Conservation (phyloP, 2,329 filamentous ascomycete genomes). For the Penicillium sp. region DNA sequence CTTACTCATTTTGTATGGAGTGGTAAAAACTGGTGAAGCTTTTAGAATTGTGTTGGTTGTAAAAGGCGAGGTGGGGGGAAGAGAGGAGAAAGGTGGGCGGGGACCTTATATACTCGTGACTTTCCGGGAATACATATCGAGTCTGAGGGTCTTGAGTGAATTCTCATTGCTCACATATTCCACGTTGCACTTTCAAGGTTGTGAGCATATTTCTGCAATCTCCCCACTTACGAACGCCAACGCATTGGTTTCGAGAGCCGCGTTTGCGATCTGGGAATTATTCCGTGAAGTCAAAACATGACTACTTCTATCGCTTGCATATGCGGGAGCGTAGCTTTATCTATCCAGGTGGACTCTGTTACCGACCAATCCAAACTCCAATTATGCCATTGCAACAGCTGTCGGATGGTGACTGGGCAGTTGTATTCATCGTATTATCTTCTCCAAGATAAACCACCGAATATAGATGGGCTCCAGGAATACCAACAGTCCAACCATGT, state of each 20-base stretch:
- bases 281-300: constrained; percentile 6
- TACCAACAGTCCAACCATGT: constrained; percentile 47
- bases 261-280: neutral
- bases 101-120: constrained; percentile 28
- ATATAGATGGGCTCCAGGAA: constrained; percentile 37
- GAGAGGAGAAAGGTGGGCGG: constrained; percentile 5
- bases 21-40: constrained; percentile 7
- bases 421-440: constrained; percentile 46
- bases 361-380: constrained; percentile 24
- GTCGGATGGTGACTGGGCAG: constrained; percentile 50
- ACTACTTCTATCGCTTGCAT: constrained; percentile 28
- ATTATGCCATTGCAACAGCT: constrained; percentile 55
- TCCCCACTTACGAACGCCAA: constrained; percentile 23
- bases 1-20: constrained; percentile 26
- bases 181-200: neutral
- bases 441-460: constrained; percentile 37
- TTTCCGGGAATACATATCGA: constrained; percentile 9
- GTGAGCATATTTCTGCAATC: constrained; percentile 27
- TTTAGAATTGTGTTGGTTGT: constrained; percentile 3
- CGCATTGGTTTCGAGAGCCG: constrained; percentile 2
- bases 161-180: neutral
- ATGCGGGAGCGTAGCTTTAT: constrained; percentile 26
- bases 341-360: constrained; percentile 24
- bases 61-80: constrained; percentile 3
- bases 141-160: neutral